These are phyloP conservation scores for Penicillium nordicum DNA, from an alignment of 2,329 filamentous ascomycete species.

Conservation along the genomic window DNA sequence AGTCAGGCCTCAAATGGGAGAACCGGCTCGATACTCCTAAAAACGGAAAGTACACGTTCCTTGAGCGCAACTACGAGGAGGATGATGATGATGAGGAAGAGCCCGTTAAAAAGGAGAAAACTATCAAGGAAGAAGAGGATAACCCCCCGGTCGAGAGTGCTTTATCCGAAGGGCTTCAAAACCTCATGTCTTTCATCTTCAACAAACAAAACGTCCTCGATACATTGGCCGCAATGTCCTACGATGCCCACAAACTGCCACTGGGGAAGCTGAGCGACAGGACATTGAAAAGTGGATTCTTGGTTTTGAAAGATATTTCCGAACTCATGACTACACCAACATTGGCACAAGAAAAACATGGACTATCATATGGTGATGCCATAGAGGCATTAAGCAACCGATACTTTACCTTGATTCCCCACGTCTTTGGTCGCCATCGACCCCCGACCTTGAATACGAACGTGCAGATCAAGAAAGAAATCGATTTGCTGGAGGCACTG, in stretches of 20 bases:
- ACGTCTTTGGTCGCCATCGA: conserved; percentile 70
- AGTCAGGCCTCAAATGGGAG: conserved; percentile 52
- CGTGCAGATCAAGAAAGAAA: conserved; percentile 65
- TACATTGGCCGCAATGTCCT: conserved; percentile 45
- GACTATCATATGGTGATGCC: conserved; percentile 38
- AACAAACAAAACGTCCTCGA: conserved; percentile 68
- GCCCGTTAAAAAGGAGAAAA: conserved; percentile 31
- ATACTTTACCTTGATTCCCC: conserved; percentile 80
- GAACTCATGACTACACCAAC: conserved; percentile 58
- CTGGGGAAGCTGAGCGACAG: conserved; percentile 78
- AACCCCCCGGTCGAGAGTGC: conserved; percentile 51
- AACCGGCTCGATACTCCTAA: conserved; percentile 50
- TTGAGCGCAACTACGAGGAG: conserved; percentile 72
- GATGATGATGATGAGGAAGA: conserved; percentile 56
- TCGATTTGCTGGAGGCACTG: conserved; percentile 75
- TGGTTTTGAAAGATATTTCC: conserved; percentile 71
- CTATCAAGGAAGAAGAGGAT: conserved; percentile 34
- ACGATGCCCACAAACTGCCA: conserved; percentile 65
- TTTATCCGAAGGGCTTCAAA: conserved; percentile 59
- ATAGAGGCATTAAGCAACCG: conserved; percentile 67
- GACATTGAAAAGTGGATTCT: conserved; percentile 72
- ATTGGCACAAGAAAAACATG: conserved; percentile 48
- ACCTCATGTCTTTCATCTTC: conserved; percentile 78
- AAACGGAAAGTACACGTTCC: conserved; percentile 66
- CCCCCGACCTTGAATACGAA: conserved; percentile 64